A percentile compares a stretch with the other conserved stretches of the same genome.
Evolutionary conservation across 169 alveolate genomes (phyloP).

Genomic region (Plasmodium vivax): DNA sequence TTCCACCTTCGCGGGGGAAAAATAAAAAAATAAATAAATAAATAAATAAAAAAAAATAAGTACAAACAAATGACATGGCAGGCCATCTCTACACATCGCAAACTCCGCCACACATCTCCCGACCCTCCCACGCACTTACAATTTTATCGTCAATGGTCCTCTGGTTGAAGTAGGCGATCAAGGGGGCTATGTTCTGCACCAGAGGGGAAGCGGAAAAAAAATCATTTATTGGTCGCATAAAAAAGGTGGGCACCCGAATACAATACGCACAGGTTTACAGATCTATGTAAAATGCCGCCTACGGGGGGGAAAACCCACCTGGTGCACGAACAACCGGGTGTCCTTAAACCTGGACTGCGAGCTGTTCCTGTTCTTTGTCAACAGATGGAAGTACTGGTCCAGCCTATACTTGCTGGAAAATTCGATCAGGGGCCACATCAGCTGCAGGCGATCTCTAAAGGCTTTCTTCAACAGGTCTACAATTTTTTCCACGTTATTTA

Average conservation of each 20-base stretch:
- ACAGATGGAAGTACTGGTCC: conserved; percentile 70
- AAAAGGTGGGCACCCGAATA: not conserved
- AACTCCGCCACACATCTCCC: not conserved
- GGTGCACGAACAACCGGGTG: conserved; percentile 33
- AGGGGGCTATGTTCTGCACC: conserved; percentile 28
- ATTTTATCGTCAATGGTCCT: conserved; percentile 39
- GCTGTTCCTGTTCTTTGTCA: conserved; percentile 49
- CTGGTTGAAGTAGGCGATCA: conserved; percentile 57
- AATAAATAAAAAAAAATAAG: too few species aligned
- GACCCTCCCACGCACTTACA: not conserved
- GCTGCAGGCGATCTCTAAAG: conserved; percentile 29
- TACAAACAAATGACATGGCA: not conserved
- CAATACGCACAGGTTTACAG: not conserved
- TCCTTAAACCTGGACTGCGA: conserved; percentile 31
- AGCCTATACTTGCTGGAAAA: conserved; percentile 63
- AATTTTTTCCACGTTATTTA: conserved; percentile 59
- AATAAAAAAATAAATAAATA: too few species aligned
- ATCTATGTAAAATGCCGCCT: not conserved
- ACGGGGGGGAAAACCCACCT: not conserved
- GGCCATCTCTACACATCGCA: not conserved
- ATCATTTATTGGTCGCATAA: not conserved
- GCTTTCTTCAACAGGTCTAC: conserved; percentile 40
- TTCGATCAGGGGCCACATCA: conserved; percentile 64
- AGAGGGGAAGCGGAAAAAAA: not conserved
- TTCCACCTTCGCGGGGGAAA: conserved; percentile 11